Evolutionary conservation across 176 grass and related monocot genomes (phyloP), one percentile per base, ranked within the genome.

Genomic region (Coix lacrymajobi): DNA sequence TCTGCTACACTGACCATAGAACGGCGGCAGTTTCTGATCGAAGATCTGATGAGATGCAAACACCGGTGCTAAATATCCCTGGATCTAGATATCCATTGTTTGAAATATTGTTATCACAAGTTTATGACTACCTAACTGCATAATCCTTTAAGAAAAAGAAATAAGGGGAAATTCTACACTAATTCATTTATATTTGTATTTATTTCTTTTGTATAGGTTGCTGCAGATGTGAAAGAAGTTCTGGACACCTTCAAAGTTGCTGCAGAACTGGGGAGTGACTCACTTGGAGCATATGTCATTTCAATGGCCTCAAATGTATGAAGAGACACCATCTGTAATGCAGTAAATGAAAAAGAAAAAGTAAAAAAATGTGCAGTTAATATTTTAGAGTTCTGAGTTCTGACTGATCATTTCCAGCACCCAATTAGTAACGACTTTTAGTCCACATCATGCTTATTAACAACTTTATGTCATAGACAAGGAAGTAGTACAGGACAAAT

Each of bases 271-370:
- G 96, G 92, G 28, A 98, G 88, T 3, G 90, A 93, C 48, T 87
- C 87, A 15, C 92, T 95, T 87, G 96, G 92, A 81, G 92, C 96
- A 80, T 98, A 98, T 71, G 91, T 98, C 40, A 98, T 98, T 77
- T 98, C 96, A 57, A 98, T 98, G 96, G 96, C 92, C 49, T 98
- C 96, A 39, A 93, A 98, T 88, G 96, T 98, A 95, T 73, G 79
- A 32, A 41, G 40, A 62, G 24, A 28, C 43, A 36, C 49, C 51
- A 36, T 44, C 75, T 81, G 33, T 20, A 13, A 41, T 49, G 14
- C n/a, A n/a, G 4, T 57, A 34, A 49, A 48, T 11, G 56, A 79
- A 13, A 67, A 61, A 61, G 1, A 49, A 11, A 46, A 24, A 49
- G 12, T 80, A 65, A 46, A 68, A 13, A 60, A 62, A 14, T 48